Percentiles rank a stretch among this genome's conserved stretches.
Evolutionary conservation across 2,329 filamentous ascomycete species (phyloP).

Genomic region (Epicoccum nigrum): DNA sequence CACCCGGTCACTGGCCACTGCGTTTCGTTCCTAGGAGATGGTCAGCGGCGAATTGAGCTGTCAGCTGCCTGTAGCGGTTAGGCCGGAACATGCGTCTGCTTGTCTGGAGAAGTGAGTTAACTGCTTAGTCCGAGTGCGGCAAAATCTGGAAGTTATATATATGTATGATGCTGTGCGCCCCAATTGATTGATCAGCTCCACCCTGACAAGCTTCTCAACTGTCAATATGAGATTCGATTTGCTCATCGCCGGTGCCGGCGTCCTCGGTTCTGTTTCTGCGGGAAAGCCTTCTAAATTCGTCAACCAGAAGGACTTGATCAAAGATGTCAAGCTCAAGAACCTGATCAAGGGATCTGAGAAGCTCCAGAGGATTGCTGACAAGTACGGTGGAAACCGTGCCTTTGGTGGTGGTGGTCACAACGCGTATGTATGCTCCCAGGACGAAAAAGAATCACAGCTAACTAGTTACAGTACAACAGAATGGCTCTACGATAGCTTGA

Average conservation of each 20-base stretch:
- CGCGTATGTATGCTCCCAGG: neutral
- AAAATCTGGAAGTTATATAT: constrained; percentile 18
- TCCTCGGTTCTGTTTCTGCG: constrained; percentile 23
- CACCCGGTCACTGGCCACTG: constrained; percentile 14
- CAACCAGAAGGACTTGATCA: constrained; percentile 21
- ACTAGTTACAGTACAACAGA: constrained; percentile 22
- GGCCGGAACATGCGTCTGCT: constrained; percentile 4
- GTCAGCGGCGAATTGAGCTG: constrained; percentile 2
- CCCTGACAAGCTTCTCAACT: constrained; percentile 11
- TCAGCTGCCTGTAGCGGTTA: constrained; percentile 36
- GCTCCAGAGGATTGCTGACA: constrained; percentile 41
- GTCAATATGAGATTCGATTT: constrained; percentile 40
- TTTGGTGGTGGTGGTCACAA: constrained; percentile 46
- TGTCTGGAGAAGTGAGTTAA: neutral
- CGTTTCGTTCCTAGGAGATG: constrained; percentile 27
- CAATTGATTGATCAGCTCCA: constrained; percentile 9
- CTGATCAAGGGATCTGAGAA: constrained; percentile 42
- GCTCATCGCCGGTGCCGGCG: constrained; percentile 28
- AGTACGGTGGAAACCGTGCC: constrained; percentile 44
- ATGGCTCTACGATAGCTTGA: constrained; percentile 40
- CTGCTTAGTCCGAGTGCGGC: neutral
- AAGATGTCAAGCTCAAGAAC: constrained; percentile 39
- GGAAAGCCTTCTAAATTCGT: constrained; percentile 15
- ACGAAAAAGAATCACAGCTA: neutral
- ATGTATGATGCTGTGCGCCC: constrained; percentile 22